These are phyloP conservation scores for Cercophora newfieldiana DNA, from an alignment of 495 filamentous ascomycete genomes.

Conservation along the genomic window DNA sequence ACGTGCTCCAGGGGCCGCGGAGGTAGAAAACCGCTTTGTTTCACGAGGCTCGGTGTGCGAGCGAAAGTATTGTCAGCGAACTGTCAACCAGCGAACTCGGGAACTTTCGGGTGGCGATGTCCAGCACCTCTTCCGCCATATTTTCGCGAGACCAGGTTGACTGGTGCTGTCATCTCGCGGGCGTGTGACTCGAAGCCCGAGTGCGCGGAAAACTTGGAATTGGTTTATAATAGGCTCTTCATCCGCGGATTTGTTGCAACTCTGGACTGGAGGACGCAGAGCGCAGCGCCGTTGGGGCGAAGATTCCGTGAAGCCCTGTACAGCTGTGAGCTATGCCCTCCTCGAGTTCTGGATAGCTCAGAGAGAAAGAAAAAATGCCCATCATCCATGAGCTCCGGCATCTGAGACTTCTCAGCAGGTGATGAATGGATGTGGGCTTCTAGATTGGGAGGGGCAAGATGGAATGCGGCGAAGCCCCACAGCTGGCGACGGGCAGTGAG, in stretches of 20 bases:
- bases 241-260: background rate
- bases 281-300: no score
- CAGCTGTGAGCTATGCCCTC: background rate
- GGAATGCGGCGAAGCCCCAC: slow-evolving; percentile 12
- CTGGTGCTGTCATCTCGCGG: background rate
- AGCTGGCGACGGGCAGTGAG: background rate
- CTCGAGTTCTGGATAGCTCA: background rate
- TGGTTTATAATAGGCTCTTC: background rate
- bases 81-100: background rate
- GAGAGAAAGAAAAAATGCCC: no score
- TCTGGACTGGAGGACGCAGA: background rate
- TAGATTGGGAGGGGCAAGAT: background rate
- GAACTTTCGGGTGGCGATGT: slow-evolving; percentile 3
- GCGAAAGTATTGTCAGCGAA: background rate
- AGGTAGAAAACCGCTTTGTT: slow-evolving; percentile 9
- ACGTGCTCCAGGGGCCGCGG: background rate
- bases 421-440: background rate
- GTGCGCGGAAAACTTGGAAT: background rate
- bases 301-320: background rate
- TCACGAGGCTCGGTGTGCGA: slow-evolving; percentile 13
- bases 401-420: background rate
- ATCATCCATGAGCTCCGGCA: no score
- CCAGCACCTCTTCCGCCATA: background rate
- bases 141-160: background rate
- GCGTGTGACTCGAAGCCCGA: background rate